Conservation (phyloP, 78 protist genomes). For the Goniomonas avonlea region DNA sequence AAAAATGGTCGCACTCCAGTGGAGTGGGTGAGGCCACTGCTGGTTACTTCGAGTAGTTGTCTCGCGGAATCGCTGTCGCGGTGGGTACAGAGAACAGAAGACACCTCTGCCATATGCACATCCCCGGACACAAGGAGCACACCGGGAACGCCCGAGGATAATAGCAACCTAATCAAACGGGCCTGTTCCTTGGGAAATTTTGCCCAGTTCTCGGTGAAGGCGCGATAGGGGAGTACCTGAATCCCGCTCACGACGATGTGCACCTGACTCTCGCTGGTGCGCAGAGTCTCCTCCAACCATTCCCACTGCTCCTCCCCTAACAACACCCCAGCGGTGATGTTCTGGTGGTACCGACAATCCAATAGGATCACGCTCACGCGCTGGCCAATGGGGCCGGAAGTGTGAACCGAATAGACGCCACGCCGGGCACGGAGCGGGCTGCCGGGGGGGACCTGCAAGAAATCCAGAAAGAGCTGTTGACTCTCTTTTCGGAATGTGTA, state of each 20-base stretch:
- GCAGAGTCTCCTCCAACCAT: slow-evolving; percentile 18
- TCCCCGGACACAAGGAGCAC: background rate
- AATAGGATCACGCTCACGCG: background rate
- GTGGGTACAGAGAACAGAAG: background rate
- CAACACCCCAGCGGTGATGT: background rate
- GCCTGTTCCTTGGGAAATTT: background rate
- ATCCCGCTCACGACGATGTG: slow-evolving; percentile 3
- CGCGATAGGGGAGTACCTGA: background rate
- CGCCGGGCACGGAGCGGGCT: background rate
- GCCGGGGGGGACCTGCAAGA: background rate
- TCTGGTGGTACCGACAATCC: slow-evolving; percentile 2
- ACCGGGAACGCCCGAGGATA: background rate
- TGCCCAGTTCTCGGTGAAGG: background rate
- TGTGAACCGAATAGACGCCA: background rate
- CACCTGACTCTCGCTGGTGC: background rate
- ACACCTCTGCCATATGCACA: background rate
- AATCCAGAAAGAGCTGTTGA: slow-evolving; percentile 22
- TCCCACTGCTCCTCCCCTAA: slow-evolving; percentile 21
- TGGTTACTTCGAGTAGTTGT: background rate
- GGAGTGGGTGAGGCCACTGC: background rate
- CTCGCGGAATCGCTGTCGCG: background rate
- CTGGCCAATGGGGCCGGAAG: background rate
- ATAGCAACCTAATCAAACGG: background rate
- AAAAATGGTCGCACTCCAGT: no score
- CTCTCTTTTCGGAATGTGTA: background rate